Evolutionary conservation across 352 stramenopile species (phyloP).

Genomic region (Globisporangium viniferum): DNA sequence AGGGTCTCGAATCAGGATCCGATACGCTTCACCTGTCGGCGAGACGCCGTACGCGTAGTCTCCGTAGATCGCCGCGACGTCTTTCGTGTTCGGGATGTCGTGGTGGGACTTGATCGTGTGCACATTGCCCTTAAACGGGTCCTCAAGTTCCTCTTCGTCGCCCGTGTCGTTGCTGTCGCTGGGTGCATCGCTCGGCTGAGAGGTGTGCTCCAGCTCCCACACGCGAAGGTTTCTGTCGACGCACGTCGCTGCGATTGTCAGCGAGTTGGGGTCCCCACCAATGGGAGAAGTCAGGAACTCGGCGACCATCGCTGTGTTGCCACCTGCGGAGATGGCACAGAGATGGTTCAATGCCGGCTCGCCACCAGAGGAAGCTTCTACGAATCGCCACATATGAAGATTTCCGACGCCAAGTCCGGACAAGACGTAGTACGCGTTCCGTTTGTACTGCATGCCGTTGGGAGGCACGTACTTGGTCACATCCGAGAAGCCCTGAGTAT

Average conservation of each 20-base stretch:
- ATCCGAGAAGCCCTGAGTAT: slow-evolving; percentile 67
- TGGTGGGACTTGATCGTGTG: slow-evolving; percentile 54
- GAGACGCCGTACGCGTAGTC: slow-evolving; percentile 66
- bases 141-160: slow-evolving; percentile 16
- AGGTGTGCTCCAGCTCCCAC: slow-evolving; percentile 54
- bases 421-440: slow-evolving; percentile 69
- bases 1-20: slow-evolving; percentile 49
- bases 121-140: slow-evolving; percentile 9
- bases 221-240: slow-evolving; percentile 63
- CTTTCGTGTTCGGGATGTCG: slow-evolving; percentile 57
- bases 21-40: slow-evolving; percentile 60
- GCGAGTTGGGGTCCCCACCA: slow-evolving; percentile 13
- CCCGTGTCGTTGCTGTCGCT: slow-evolving; percentile 23
- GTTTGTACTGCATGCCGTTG: slow-evolving; percentile 1
- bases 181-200: slow-evolving; percentile 16
- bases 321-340: slow-evolving; percentile 46
- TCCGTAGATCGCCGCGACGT: slow-evolving; percentile 55
- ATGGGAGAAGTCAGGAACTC: slow-evolving; percentile 44
- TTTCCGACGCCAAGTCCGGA: slow-evolving; percentile 69
- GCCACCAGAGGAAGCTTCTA: slow-evolving; percentile 28
- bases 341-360: slow-evolving; percentile 53
- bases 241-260: slow-evolving; percentile 46
- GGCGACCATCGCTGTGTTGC: slow-evolving; percentile 54
- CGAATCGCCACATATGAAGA: slow-evolving; percentile 75
- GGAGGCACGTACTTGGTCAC: slow-evolving; percentile 42